Evolutionary conservation across 1,284 basidiomycete species (phyloP).

Genomic region (Garcileccinum viscosum): DNA sequence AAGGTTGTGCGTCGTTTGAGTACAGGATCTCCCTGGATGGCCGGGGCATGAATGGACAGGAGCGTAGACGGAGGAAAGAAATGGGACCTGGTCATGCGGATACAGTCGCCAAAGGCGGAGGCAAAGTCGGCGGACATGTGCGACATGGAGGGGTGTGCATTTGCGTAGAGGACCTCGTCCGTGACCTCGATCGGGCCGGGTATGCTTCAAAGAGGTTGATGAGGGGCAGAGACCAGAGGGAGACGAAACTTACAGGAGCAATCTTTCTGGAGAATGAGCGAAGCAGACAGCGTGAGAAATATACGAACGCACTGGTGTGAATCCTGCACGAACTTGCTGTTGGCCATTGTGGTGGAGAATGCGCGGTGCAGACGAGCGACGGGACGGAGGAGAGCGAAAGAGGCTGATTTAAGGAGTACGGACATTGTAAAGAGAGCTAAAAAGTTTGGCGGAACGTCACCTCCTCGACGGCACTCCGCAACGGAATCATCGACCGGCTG

Average conservation of each 20-base stretch:
- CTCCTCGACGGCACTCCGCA: constrained; percentile 17
- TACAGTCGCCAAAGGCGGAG: constrained; percentile 87
- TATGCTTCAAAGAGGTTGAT: constrained; percentile 52
- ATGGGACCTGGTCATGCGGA: constrained; percentile 81
- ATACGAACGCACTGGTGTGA: constrained; percentile 66
- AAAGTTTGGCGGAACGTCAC: background rate
- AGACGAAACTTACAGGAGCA: constrained; percentile 62
- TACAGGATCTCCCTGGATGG: constrained; percentile 71
- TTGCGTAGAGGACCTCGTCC: constrained; percentile 83
- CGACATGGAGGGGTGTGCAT: constrained; percentile 87
- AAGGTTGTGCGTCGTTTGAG: constrained; percentile 81
- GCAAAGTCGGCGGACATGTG: constrained; percentile 94
- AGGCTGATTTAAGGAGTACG: background rate
- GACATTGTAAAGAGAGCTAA: background rate
- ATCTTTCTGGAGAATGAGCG: constrained; percentile 45
- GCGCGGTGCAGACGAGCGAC: background rate
- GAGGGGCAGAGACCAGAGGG: background rate
- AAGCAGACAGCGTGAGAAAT: background rate
- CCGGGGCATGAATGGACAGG: background rate
- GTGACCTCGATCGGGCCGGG: constrained; percentile 85
- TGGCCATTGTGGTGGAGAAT: background rate
- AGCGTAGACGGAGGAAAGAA: background rate
- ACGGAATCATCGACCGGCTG: constrained; percentile 50
- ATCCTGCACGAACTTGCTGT: constrained; percentile 43
- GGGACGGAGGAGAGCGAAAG: background rate